Percentiles rank a stretch among this genome's conserved stretches.
phyloP scores from a whole-genome alignment of 192 early-diverging fungal genomes.

The Lobosporangium transversale region DNA sequence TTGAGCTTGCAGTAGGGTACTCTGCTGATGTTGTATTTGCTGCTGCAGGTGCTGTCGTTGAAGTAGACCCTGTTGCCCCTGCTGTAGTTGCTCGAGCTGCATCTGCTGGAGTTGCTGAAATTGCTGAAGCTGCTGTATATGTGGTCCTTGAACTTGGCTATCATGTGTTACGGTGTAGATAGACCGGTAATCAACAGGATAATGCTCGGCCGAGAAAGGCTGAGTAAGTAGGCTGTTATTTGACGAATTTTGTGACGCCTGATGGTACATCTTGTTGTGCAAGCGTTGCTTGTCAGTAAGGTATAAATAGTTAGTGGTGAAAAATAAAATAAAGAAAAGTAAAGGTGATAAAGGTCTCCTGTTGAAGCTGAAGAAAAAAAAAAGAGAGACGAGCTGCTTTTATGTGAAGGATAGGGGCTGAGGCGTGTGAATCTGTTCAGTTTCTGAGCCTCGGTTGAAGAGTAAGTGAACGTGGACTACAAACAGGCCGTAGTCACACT shows the following conservation, averaged over 20 bases:
- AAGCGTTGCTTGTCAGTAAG: neutral
- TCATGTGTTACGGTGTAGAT: slow-evolving; percentile 18
- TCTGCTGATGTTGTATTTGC: slow-evolving; percentile 5
- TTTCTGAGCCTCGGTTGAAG: neutral
- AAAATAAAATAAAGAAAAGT: neutral
- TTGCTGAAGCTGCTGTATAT: slow-evolving; percentile 21
- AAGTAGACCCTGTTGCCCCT: neutral
- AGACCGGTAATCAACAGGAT: slow-evolving; percentile 29
- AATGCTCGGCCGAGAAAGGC: slow-evolving; percentile 11
- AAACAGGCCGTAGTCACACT: no score
- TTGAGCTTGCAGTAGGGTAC: slow-evolving; percentile 1
- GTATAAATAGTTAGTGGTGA: neutral
- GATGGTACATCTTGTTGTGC: slow-evolving; percentile 26
- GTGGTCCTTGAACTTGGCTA: slow-evolving; percentile 10
- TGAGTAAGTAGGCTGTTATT: slow-evolving; percentile 32
- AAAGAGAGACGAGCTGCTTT: neutral
- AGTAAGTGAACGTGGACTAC: neutral
- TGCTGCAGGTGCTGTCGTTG: slow-evolving; percentile 1
- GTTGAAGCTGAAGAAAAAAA: slow-evolving; percentile 1
- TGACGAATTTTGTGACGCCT: slow-evolving; percentile 40
- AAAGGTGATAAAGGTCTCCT: no score
- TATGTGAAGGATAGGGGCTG: no score
- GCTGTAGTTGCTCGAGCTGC: slow-evolving; percentile 9
- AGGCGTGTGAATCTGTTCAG: no score
- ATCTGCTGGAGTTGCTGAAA: slow-evolving; percentile 18